These are phyloP conservation scores for Fragaria nilgerrensis DNA, from an alignment of 306 rosid species.

Conservation along the genomic window DNA sequence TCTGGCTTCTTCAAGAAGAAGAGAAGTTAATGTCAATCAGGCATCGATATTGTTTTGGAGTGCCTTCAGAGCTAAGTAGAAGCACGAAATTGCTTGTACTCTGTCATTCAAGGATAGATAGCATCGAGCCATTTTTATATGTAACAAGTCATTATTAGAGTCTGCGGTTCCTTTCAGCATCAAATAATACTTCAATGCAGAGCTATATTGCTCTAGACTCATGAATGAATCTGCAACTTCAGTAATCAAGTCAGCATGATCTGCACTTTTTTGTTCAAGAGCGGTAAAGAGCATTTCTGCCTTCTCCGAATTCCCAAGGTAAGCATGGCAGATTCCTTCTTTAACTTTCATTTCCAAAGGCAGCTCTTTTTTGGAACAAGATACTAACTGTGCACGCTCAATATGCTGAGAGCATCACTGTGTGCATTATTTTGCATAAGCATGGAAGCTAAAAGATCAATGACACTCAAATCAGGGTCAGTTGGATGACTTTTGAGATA, in stretches of 20 bases:
- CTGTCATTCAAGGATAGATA: slow-evolving; percentile 53
- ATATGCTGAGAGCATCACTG: no score
- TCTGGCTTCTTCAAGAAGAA: slow-evolving; percentile 77
- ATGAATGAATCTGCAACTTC: slow-evolving; percentile 65
- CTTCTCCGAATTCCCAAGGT: slow-evolving; percentile 64
- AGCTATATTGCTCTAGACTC: slow-evolving; percentile 55
- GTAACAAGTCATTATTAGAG: slow-evolving; percentile 35
- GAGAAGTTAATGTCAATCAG: slow-evolving; percentile 73
- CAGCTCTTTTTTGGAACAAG: slow-evolving; percentile 41
- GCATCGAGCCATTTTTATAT: slow-evolving; percentile 69
- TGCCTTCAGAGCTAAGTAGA: slow-evolving; percentile 62
- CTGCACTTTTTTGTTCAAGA: slow-evolving; percentile 50
- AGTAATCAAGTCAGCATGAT: slow-evolving; percentile 43
- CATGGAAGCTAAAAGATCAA: no score
- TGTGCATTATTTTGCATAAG: no score
- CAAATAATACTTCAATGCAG: slow-evolving; percentile 68
- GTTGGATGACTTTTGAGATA: no score
- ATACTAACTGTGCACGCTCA: no score
- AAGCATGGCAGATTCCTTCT: slow-evolving; percentile 74
- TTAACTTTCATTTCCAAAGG: slow-evolving; percentile 58
- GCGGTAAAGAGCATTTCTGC: slow-evolving; percentile 60
- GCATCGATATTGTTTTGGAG: slow-evolving; percentile 63
- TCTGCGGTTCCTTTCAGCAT: slow-evolving; percentile 49
- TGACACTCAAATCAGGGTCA: no score
- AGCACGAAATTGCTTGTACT: slow-evolving; percentile 58